Evolutionary conservation across 257 asterid species (phyloP).

Genomic region (Petrea volubilis): DNA sequence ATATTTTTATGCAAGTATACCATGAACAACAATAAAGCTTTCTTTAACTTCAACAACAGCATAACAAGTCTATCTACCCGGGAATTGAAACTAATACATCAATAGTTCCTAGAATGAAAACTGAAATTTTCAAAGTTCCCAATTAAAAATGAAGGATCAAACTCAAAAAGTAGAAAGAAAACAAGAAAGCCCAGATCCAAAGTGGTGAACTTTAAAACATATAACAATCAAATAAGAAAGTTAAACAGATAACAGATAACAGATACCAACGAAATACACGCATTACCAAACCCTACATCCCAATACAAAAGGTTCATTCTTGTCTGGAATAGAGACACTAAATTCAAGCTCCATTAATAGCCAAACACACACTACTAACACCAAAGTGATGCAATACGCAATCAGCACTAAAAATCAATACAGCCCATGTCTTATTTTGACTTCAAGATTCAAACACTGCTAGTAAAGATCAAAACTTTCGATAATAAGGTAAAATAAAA

Average conservation of each 20-base stretch:
- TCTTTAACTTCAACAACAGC: neutral
- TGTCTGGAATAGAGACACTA: neutral
- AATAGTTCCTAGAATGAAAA: neutral
- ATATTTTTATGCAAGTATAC: neutral
- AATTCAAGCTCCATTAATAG: neutral
- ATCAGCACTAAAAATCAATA: slow-evolving; percentile 14
- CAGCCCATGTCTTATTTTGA: slow-evolving; percentile 26
- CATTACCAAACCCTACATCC: neutral
- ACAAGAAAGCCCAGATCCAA: slow-evolving; percentile 8
- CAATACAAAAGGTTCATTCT: neutral
- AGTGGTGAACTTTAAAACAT: neutral
- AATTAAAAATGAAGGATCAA: neutral
- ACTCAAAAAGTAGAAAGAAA: neutral
- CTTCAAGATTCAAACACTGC: slow-evolving; percentile 20
- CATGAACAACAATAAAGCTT: neutral
- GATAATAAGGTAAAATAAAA: slow-evolving; percentile 18
- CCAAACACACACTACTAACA: neutral
- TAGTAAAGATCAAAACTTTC: slow-evolving; percentile 27
- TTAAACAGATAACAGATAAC: neutral
- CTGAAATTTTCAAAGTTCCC: neutral
- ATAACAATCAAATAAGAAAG: neutral
- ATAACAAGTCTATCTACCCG: neutral
- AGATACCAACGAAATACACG: neutral
- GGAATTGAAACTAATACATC: slow-evolving; percentile 9
- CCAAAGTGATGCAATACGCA: slow-evolving; percentile 4